Evolutionary conservation across 2,329 filamentous ascomycete species (phyloP), one percentile per base, ranked within the genome.

Genomic region (Diaporthe batatas): DNA sequence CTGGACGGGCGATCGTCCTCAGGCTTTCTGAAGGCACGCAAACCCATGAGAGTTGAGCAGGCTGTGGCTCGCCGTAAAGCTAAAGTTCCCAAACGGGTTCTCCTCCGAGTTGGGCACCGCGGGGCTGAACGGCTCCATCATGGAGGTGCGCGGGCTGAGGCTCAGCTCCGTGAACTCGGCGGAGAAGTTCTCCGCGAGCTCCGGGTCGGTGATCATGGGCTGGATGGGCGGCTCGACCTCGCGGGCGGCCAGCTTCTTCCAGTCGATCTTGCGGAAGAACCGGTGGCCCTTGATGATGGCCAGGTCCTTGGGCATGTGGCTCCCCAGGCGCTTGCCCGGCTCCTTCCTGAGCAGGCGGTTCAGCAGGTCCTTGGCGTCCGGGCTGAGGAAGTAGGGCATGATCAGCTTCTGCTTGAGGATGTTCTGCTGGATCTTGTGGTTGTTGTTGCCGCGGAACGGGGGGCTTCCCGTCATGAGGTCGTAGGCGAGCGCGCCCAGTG

Each of bases 241-340:
- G 47, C 96, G 90, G 36, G 90, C 91, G 75, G 93, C 94, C 18
- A 99, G 89, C 78, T 91, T 92, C 83, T 91, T 92, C 96, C 96
- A 99, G 84, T 99, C 92, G 79, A 99, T 97, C 85, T 94, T 96
- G 79, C 94, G 91, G 89, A 99, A 99, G 87, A 99, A 99, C 12
- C 96, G 91, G 81, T 99, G 96, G 75, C 92, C 91, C 87, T 97
- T 97, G 84, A 99, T 93, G 0, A 88, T 92, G 70, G 90, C 87
- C 65, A 99, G 85, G 77, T 99, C 96, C 83, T 95, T 96, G 55
- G 93, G 92, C 91, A 97, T 97, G 81, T 93, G 92, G 73, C 91
- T 91, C 5, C 96, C 96, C 0, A 99, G 90, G 21, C 96, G 91
- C 85, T 98, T 98, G 79, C 89, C 89, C 0, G 97, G 95, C 23